Percentiles rank a stretch among this genome's conserved stretches.
Evolutionary conservation across 2,329 filamentous ascomycete genomes (phyloP).

Genomic region (Pyricularia pennisetigena): DNA sequence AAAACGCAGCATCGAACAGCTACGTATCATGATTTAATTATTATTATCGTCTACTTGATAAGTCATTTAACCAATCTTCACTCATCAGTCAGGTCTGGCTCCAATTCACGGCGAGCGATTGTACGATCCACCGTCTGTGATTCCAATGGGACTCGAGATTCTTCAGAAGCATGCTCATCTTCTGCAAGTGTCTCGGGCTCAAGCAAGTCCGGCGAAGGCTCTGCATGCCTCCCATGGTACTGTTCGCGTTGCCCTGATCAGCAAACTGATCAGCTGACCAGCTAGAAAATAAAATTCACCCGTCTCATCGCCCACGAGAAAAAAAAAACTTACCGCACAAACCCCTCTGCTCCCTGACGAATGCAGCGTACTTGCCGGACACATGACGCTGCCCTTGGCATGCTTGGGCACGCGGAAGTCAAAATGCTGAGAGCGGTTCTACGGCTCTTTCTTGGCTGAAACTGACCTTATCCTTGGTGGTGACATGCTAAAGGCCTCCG

Average conservation of each 20-base stretch:
- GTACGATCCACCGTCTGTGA: neutral
- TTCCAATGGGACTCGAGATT: neutral
- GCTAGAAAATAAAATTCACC: neutral
- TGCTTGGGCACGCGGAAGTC: conserved; percentile 41
- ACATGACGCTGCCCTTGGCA: conserved; percentile 39
- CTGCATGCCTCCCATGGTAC: conserved; percentile 11
- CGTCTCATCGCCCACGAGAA: neutral
- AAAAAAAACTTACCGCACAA: conserved; percentile 26
- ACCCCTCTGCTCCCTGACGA: conserved; percentile 33
- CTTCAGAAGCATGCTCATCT: neutral
- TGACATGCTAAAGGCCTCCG: neutral
- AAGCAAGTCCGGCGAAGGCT: neutral
- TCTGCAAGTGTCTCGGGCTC: neutral
- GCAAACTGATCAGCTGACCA: too few species aligned
- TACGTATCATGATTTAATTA: neutral
- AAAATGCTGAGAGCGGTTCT: conserved; percentile 19
- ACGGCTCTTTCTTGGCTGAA: neutral
- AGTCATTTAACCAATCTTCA: neutral
- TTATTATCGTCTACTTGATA: neutral
- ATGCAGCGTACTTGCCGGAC: conserved; percentile 36
- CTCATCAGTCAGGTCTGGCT: neutral
- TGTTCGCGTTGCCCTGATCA: neutral
- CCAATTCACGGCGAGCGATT: neutral
- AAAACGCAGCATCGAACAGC: neutral
- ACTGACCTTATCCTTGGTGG: neutral